Percentiles rank a stretch among this genome's conserved stretches.
These are phyloP conservation scores for Postia placenta DNA, from an alignment of 768 basidiomycete species.

Conservation along the genomic window DNA sequence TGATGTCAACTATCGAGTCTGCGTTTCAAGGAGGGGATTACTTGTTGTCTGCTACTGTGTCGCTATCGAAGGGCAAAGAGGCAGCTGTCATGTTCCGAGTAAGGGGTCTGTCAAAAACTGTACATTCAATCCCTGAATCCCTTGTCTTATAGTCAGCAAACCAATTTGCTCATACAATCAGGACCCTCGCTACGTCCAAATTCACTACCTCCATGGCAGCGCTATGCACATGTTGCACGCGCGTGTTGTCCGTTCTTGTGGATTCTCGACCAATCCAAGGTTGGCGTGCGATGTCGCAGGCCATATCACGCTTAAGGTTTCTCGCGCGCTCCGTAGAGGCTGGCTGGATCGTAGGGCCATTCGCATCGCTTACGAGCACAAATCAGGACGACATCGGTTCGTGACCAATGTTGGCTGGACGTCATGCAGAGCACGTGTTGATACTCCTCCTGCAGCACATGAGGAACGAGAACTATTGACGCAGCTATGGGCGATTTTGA, in stretches of 20 bases:
- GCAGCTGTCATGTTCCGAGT: slow-evolving; percentile 13
- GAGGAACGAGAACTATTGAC: slow-evolving; percentile 39
- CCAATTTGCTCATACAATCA: slow-evolving; percentile 12
- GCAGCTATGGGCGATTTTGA: slow-evolving; percentile 63
- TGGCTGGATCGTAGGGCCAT: slow-evolving; percentile 24
- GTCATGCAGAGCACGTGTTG: not conserved
- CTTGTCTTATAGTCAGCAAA: slow-evolving; percentile 7
- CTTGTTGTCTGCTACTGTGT: slow-evolving; percentile 24
- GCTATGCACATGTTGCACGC: slow-evolving; percentile 17
- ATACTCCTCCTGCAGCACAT: not conserved
- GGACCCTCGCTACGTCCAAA: slow-evolving; percentile 12
- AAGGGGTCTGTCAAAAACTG: too few species aligned
- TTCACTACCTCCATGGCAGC: slow-evolving; percentile 20
- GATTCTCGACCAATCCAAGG: slow-evolving; percentile 19
- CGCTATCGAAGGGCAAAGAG: slow-evolving; percentile 19
- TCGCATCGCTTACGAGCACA: slow-evolving; percentile 18
- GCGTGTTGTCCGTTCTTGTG: slow-evolving; percentile 17
- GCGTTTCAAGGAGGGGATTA: slow-evolving; percentile 55
- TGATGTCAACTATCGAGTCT: slow-evolving; percentile 41
- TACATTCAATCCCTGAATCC: too few species aligned
- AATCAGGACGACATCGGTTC: slow-evolving; percentile 26
- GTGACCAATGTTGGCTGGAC: not conserved
- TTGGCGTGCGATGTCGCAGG: slow-evolving; percentile 20
- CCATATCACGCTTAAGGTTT: slow-evolving; percentile 12
- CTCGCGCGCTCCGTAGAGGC: slow-evolving; percentile 18